Percentiles rank a stretch among this genome's conserved stretches.
Conservation (phyloP, 2,329 filamentous ascomycete genomes). For the Talaromyces pinophilus region DNA sequence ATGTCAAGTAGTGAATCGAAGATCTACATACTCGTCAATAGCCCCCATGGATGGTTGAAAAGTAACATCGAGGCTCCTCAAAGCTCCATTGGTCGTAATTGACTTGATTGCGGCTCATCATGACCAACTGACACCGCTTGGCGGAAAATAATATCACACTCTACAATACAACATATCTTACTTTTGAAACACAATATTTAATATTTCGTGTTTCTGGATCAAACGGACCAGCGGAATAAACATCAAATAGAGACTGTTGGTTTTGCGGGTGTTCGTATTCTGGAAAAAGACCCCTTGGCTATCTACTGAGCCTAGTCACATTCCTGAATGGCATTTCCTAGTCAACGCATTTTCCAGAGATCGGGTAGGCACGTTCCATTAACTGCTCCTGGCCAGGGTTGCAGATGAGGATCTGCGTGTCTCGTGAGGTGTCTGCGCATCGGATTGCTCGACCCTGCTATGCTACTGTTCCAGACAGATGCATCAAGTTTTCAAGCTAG, state of each 20-base stretch:
- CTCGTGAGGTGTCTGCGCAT: neutral
- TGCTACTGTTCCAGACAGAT: neutral
- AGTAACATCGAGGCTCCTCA: neutral
- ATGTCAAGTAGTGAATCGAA: neutral
- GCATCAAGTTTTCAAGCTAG: neutral
- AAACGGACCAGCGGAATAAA: neutral
- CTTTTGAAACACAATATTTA: neutral
- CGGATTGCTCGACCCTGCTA: neutral
- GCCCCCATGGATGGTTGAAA: neutral
- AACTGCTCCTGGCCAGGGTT: neutral
- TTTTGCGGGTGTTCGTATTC: neutral
- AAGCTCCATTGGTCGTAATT: neutral
- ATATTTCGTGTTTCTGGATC: neutral
- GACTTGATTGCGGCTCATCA: neutral
- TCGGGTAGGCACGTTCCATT: neutral
- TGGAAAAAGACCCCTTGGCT: neutral
- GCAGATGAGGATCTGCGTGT: neutral
- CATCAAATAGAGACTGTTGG: neutral
- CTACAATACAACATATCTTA: conserved; percentile 2
- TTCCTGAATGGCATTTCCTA: conserved; percentile 10
- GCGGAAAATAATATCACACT: neutral
- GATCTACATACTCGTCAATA: conserved; percentile 9
- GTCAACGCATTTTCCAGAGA: conserved; percentile 9
- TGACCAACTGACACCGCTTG: neutral
- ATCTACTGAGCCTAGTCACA: conserved; percentile 3